Base-by-base conservation (phyloP, 768 basidiomycete species). In the Fomitopsis serialis region DNA sequence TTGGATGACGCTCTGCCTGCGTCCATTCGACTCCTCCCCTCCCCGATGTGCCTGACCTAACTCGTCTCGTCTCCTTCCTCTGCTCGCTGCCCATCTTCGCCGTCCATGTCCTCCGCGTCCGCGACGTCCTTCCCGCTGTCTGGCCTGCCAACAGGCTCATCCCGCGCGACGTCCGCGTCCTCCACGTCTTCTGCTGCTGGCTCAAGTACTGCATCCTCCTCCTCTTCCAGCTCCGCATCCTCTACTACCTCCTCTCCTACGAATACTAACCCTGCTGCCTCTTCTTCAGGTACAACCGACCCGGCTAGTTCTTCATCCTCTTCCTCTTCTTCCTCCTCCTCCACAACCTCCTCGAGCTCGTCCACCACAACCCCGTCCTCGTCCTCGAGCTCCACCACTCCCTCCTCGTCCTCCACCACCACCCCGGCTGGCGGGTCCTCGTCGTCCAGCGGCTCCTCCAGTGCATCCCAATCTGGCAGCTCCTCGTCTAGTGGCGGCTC, bases 141-240 rank as follows among this genome's bases (percentile, higher is more conserved):
- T 19, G 36, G 48, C 22, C 42, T 29, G 46, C 22, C 40, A 10
- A 48, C 43, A 45, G 42, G 42, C 11, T n/a, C n/a, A n/a, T 37
- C 60, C 34, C 58, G 55, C 54, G 54, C 53, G 58, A 57, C 56
- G 40, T 29, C 54, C 17, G 44, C 23, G n/a, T 8, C 52, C 19
- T 48, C 54, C 49, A 13, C 45, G n/a, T 48, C 57, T 15, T 50
- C 52, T 12, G 5, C 52, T 3, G 23, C 52, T 24, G 19, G 54
- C 13, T 40, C 49, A 42, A 50, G 52, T 45, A 23, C 49, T 19
- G 34, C 54, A 35, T 51, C 58, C 19, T 43, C 34, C n/a, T 34
- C 50, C 40, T 17, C 54, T 24, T 52, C 54, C 15, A 9, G 9
- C 21, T 24, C 53, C 17, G 32, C 48, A 23, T 46, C 50, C 25